phyloP scores from a whole-genome alignment of 148 eudicot species.

The Rheum nobile region DNA sequence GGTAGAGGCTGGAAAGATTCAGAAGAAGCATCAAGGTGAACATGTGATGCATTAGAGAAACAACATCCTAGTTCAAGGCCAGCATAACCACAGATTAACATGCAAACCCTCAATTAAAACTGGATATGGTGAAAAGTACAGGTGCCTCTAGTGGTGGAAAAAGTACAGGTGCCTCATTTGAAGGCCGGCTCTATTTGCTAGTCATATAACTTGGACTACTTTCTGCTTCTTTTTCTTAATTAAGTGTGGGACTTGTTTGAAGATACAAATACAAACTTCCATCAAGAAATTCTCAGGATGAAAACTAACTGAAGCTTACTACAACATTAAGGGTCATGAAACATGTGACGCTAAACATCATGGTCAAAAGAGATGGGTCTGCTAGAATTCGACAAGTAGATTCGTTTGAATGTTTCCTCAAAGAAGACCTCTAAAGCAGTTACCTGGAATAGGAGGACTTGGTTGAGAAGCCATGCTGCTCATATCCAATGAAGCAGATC shows the following conservation, averaged over 20 bases:
- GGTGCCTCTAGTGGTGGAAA: neutral
- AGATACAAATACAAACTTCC: neutral
- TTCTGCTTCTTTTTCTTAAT: no score
- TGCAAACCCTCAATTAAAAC: no score
- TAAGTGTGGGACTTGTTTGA: neutral
- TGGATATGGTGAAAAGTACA: no score
- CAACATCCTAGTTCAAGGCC: no score
- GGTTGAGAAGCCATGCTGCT: conserved; percentile 38
- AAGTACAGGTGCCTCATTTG: neutral
- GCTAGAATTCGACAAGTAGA: neutral
- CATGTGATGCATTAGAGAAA: neutral
- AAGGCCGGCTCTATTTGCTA: no score
- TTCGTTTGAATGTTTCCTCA: neutral
- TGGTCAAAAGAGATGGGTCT: neutral
- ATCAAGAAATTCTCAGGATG: neutral
- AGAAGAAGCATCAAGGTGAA: neutral
- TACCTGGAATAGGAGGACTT: conserved; percentile 51
- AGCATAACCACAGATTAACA: no score
- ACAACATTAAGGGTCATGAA: no score
- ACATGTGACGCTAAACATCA: no score
- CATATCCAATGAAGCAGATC: conserved; percentile 57
- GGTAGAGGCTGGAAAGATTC: conserved; percentile 21
- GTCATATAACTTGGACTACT: no score
- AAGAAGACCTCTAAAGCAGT: neutral
- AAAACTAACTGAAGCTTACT: neutral